These are phyloP conservation scores for Pterocarpus macrocarpus DNA, from an alignment of 306 rosid species.

Conservation along the genomic window DNA sequence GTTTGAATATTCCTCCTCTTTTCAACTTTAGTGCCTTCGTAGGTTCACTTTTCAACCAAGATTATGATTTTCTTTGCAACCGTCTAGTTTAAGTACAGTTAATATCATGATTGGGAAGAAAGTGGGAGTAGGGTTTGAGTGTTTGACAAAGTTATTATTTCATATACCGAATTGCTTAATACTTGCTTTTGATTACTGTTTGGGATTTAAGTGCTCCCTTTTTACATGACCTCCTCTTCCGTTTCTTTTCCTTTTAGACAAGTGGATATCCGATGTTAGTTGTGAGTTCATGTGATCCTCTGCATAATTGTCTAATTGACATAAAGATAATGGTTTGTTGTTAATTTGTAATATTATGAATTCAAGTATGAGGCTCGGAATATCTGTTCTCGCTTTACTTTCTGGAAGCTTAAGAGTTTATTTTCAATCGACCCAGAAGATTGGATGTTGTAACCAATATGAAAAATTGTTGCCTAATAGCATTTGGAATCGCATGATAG, in stretches of 20 bases:
- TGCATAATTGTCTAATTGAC: conserved; percentile 1
- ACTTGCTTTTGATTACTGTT: neutral
- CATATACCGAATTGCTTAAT: neutral
- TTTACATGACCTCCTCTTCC: conserved; percentile 5
- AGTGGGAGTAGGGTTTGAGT: too few relatives aligned
- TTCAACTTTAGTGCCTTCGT: conserved; percentile 27
- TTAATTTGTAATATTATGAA: neutral
- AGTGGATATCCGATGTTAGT: neutral
- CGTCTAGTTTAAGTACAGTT: neutral
- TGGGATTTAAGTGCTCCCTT: conserved; percentile 1
- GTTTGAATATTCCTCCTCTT: conserved; percentile 5
- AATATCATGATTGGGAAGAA: too few relatives aligned
- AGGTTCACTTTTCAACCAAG: neutral
- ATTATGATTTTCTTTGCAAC: neutral
- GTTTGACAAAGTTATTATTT: neutral
- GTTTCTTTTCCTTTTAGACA: conserved; percentile 23
- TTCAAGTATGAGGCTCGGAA: conserved; percentile 9
- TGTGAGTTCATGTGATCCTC: conserved; percentile 6
- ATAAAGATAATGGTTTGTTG: neutral
- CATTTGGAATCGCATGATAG: conserved; percentile 27
- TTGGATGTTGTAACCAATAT: conserved; percentile 2
- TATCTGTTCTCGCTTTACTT: conserved; percentile 25
- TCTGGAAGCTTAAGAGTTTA: neutral
- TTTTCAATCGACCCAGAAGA: neutral
- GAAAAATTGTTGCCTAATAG: conserved; percentile 17